phyloP scores from a whole-genome alignment of 78 protist species.

The Cavenderia fasciculata region DNA sequence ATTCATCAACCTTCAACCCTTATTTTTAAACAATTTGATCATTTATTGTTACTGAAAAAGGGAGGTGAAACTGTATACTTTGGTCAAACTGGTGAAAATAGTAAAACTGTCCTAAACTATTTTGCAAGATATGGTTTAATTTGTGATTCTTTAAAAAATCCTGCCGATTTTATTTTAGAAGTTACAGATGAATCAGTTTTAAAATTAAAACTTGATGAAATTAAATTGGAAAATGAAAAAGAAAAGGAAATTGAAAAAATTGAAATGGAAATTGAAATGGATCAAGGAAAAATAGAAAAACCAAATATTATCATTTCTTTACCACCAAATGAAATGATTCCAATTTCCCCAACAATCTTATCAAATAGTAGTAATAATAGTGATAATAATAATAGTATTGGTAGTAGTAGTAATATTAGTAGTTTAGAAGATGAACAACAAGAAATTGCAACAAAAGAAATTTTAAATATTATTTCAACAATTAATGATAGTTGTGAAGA shows the following conservation, averaged over 20 bases:
- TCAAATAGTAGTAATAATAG: too few relatives aligned
- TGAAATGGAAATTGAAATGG: background rate
- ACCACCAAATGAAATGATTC: too few relatives aligned
- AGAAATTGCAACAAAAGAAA: too few relatives aligned
- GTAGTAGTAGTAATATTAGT: too few relatives aligned
- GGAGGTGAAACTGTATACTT: constrained; percentile 86
- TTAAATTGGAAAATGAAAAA: too few relatives aligned
- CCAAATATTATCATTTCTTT: too few relatives aligned
- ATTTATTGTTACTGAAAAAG: constrained; percentile 78
- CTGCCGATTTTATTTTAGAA: constrained; percentile 82
- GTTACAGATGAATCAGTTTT: constrained; percentile 9
- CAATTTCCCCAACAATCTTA: too few relatives aligned
- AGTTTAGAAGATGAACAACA: too few relatives aligned
- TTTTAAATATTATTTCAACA: too few relatives aligned
- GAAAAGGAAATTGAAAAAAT: background rate
- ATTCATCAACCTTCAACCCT: constrained; percentile 93
- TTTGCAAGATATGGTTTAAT: constrained; percentile 22
- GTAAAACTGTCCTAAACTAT: background rate
- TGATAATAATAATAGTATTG: too few relatives aligned
- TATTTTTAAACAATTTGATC: constrained; percentile 77
- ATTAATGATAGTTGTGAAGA: too few relatives aligned
- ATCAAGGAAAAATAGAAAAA: too few relatives aligned
- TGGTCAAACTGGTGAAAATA: constrained; percentile 73
- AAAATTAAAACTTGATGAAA: background rate
- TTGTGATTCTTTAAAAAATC: constrained; percentile 69